These are phyloP conservation scores for Candida maris DNA, from an alignment of 805 yeast genomes.

Conservation along the genomic window DNA sequence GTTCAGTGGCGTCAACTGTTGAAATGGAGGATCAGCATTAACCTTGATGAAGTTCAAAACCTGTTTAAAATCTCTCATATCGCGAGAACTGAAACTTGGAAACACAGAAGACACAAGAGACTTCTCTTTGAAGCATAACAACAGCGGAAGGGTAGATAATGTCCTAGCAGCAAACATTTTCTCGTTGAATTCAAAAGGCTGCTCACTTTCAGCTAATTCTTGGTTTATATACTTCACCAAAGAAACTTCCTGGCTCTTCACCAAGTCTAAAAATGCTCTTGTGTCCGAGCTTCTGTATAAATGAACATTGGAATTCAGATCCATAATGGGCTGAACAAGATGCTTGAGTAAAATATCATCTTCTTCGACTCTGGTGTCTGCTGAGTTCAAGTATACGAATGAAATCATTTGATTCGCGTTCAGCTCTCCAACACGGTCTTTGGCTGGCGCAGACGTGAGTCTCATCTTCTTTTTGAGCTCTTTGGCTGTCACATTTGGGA, in stretches of 20 bases:
- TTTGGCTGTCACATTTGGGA: conserved; percentile 28
- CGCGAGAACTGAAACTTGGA: conserved; percentile 62
- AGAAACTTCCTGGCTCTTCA: conserved; percentile 39
- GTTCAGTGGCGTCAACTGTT: conserved; percentile 44
- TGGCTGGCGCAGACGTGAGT: conserved; percentile 8
- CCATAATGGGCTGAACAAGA: conserved; percentile 56
- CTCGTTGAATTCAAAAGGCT: conserved; percentile 36
- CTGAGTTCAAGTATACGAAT: conserved; percentile 52
- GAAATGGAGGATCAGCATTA: conserved; percentile 49
- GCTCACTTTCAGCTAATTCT: conserved; percentile 16
- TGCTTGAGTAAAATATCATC: conserved; percentile 61
- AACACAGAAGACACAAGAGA: conserved; percentile 48
- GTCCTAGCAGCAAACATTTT: conserved; percentile 48
- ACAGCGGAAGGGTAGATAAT: conserved; percentile 57
- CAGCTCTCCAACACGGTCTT: conserved; percentile 26
- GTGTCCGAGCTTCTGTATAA: conserved; percentile 50
- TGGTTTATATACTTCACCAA: conserved; percentile 43
- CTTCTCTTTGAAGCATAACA: conserved; percentile 57
- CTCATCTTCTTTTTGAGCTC: conserved; percentile 23
- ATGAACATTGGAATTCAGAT: conserved; percentile 51
- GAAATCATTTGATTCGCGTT: conserved; percentile 41
- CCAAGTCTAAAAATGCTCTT: conserved; percentile 33
- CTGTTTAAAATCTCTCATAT: conserved; percentile 47
- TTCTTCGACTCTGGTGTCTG: conserved; percentile 50
- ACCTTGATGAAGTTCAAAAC: conserved; percentile 48